Conservation (phyloP, 768 basidiomycete genomes). For the Suillus ampliporus region DNA sequence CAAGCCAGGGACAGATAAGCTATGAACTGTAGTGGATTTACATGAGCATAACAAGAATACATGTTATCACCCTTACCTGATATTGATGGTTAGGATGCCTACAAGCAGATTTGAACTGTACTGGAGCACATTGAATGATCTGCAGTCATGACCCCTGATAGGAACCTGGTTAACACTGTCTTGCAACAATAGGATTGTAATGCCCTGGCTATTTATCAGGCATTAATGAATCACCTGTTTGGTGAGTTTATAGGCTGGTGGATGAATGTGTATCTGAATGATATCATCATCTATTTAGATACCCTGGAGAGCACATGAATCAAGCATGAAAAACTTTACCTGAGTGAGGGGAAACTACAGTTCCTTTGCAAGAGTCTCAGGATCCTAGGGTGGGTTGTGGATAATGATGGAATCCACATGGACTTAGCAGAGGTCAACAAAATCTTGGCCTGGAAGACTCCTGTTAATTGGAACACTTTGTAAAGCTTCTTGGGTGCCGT, state of each 20-base stretch:
- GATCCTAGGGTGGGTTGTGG: constrained; percentile 42
- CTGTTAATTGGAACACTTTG: constrained; percentile 18
- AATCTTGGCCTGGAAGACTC: constrained; percentile 38
- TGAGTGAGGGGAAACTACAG: constrained; percentile 36
- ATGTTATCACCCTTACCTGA: constrained; percentile 18
- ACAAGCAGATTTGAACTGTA: constrained; percentile 46
- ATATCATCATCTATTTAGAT: constrained; percentile 1
- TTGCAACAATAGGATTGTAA: constrained; percentile 38
- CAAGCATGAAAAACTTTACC: constrained; percentile 25
- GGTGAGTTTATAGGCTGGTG: constrained; percentile 16
- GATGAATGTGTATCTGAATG: constrained; percentile 10
- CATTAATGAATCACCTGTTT: constrained; percentile 44
- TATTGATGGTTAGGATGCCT: constrained; percentile 47
- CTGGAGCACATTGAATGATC: constrained; percentile 34
- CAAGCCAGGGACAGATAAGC: constrained; percentile 33
- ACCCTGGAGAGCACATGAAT: constrained; percentile 37
- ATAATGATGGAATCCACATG: constrained; percentile 45
- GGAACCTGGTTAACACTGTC: constrained; percentile 35
- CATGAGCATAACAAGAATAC: constrained; percentile 48
- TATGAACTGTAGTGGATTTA: constrained; percentile 43
- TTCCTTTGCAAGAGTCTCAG: constrained; percentile 37
- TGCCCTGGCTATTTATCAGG: constrained; percentile 45
- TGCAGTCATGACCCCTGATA: constrained; percentile 32
- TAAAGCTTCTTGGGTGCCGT: constrained; percentile 9
- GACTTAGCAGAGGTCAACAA: constrained; percentile 49